Base-by-base conservation (phyloP, 345 rosid species). In the Rhizophora apiculata region DNA sequence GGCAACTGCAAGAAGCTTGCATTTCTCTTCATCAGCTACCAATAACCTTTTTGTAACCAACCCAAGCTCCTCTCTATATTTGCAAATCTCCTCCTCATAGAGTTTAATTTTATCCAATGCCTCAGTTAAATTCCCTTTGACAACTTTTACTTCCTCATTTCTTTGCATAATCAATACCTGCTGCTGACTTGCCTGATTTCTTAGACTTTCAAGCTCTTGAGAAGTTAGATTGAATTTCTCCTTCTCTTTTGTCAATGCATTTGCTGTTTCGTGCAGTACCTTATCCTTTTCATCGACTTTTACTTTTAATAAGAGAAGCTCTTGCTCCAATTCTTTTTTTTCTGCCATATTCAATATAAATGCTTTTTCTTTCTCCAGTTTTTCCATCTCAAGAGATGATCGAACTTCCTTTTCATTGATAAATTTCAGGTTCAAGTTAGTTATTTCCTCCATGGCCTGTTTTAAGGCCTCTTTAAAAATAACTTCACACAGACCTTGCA, bases 361-460 rank as follows among this genome's bases (percentile, higher is more conserved):
- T 46, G 76, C 69, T 30, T 59, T 78, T 78, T 85, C 97, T 43
- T 74, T 84, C 61, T 87, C 85, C 73, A 78, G 26, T 31, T 60
- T 76, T 74, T 80, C 53, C 60, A 51, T 59, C 67, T 83, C 86
- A 58, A 77, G 71, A 2, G 68, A 62, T 54, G 67, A 64, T 68
- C 78, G 80, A 59, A 56, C 20, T 61, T 79, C 64, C 11, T 52
- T 78, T 81, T 87, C 89, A 34, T 66, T 55, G n/a, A 62, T 52
- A 66, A 74, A 82, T 71, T 65, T 71, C 68, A 29, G 34, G 63
- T 78, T 83, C 81, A 85, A 78, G 60, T 64, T 70, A 52, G 32
- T 61, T 37, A 84, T 69, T 80, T 83, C 79, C 82, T 78, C 80
- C 74, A 71, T 72, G 29, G 92, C 96, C 80, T 87, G 94, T 80